These are phyloP conservation scores for Globisporangium rhizosaccharum DNA, from an alignment of 352 stramenopile species.

Conservation along the genomic window DNA sequence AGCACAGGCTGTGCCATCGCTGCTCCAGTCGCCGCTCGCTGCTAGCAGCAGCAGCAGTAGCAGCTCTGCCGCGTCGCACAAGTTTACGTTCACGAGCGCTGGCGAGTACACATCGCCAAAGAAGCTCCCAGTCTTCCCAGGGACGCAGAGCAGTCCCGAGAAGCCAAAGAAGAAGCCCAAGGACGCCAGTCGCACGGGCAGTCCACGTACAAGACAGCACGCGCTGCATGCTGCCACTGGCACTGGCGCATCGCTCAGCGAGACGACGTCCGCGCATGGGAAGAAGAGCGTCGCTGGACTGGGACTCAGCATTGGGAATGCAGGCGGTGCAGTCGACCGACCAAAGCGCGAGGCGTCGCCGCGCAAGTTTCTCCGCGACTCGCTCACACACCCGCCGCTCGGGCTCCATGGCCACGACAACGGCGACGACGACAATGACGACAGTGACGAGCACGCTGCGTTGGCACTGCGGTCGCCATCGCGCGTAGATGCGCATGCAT, in stretches of 20 bases:
- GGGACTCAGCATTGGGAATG: too few relatives aligned
- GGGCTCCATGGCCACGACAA: constrained; percentile 11
- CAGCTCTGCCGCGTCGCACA: constrained; percentile 18
- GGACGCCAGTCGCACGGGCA: constrained; percentile 1
- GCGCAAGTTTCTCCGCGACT: constrained; percentile 58
- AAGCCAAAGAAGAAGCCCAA: constrained; percentile 24
- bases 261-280: too few relatives aligned
- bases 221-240: neutral
- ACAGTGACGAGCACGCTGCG: neutral
- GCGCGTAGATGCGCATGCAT: neutral
- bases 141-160: constrained; percentile 53
- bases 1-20: constrained; percentile 6
- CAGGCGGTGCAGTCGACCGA: constrained; percentile 9
- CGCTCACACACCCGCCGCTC: constrained; percentile 20
- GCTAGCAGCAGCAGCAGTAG: neutral
- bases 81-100: constrained; percentile 68
- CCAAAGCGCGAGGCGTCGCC: constrained; percentile 52
- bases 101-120: constrained; percentile 70
- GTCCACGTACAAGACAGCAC: constrained; percentile 20
- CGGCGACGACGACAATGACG: neutral
- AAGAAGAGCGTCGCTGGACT: too few relatives aligned
- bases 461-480: constrained; percentile 10
- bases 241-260: neutral
- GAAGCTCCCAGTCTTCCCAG: constrained; percentile 71
- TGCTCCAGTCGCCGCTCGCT: constrained; percentile 15